Conservation (phyloP, 495 filamentous ascomycete species). For the Daldinia loculata region DNA sequence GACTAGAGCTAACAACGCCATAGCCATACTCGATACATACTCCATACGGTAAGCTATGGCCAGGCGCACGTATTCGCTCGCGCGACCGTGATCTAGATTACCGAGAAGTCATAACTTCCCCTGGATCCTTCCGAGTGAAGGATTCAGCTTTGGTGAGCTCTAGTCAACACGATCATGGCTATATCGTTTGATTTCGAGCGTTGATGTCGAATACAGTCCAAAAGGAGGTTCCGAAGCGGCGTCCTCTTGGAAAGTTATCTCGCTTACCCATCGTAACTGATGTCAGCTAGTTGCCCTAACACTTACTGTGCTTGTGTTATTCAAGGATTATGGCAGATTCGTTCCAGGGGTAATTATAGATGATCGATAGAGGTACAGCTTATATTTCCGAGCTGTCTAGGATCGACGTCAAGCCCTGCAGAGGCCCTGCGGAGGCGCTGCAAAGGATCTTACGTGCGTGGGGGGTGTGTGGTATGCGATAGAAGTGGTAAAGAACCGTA, state of each 20-base stretch:
- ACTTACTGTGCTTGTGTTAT: neutral
- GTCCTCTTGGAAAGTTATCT: neutral
- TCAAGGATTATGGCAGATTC: constrained; percentile 7
- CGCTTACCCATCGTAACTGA: neutral
- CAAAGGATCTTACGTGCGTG: neutral
- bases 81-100: neutral
- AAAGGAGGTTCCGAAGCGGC: constrained; percentile 7
- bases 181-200: neutral
- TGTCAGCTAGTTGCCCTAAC: neutral
- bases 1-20: neutral
- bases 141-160: constrained; percentile 4
- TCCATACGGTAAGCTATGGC: neutral
- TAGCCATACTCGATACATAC: neutral
- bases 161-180: neutral
- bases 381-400: neutral
- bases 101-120: neutral
- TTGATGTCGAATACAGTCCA: neutral
- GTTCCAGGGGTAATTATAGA: constrained; percentile 2
- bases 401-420: neutral
- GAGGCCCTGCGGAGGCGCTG: neutral
- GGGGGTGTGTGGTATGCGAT: neutral
- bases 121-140: constrained; percentile 1
- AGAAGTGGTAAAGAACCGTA: neutral
- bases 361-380: neutral
- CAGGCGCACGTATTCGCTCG: neutral